phyloP scores from a whole-genome alignment of 1,139 yeast species.

The Yamadazyma jaroonii region DNA sequence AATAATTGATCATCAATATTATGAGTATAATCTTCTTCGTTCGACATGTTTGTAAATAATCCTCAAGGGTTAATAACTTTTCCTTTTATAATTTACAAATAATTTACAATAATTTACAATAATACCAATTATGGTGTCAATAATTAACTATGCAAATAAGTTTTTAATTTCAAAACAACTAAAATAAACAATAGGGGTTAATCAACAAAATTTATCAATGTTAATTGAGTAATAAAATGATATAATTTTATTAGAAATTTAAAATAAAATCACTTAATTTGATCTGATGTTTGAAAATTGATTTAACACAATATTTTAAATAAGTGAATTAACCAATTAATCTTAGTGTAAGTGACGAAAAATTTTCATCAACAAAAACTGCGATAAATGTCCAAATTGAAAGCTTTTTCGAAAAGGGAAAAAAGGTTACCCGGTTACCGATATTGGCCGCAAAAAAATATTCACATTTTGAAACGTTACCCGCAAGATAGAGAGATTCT shows the following conservation, averaged over 20 bases:
- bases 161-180: no score
- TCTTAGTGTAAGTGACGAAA: slow-evolving; percentile 6
- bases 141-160: no score
- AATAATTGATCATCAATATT: slow-evolving; percentile 48
- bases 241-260: no score
- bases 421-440: slow-evolving; percentile 3
- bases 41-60: slow-evolving; percentile 8
- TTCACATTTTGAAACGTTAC: no score
- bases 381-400: background rate
- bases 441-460: background rate
- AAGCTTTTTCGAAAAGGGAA: no score
- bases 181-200: no score
- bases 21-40: slow-evolving; percentile 36
- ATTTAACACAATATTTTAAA: background rate
- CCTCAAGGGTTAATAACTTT: background rate
- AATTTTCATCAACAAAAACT: slow-evolving; percentile 5
- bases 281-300: background rate
- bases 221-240: no score
- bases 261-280: no score
- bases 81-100: background rate
- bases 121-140: no score
- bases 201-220: no score
- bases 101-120: slow-evolving; percentile 3
- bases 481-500: no score
- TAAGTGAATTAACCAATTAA: slow-evolving; percentile 5